Percentiles rank a stretch among this genome's conserved stretches.
Evolutionary conservation across 306 rosid species (phyloP).

Genomic region (Potentilla sterilis): DNA sequence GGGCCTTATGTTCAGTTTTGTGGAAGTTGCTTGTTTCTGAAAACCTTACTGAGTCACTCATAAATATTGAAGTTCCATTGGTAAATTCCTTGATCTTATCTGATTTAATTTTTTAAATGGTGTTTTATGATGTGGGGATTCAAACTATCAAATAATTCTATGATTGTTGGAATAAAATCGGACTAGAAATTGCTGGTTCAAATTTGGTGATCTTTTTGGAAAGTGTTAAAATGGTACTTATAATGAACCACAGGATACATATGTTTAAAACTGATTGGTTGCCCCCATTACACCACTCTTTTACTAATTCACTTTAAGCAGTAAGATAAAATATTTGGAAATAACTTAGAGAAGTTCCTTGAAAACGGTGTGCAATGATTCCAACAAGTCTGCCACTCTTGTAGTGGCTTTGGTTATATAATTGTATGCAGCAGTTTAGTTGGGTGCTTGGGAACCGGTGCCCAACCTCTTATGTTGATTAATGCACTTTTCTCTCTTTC

Average conservation of each 20-base stretch:
- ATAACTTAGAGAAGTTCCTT: neutral
- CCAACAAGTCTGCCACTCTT: neutral
- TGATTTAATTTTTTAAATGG: neutral
- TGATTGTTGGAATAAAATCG: neutral
- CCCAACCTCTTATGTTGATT: neutral
- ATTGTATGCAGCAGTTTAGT: conserved; percentile 2
- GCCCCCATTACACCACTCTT: neutral
- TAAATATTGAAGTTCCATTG: conserved; percentile 71
- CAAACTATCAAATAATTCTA: neutral
- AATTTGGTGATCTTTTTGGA: neutral
- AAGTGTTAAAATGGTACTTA: neutral
- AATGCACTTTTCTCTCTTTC: neutral
- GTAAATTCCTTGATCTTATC: conserved; percentile 38
- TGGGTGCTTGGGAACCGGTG: conserved; percentile 3
- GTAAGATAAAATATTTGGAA: neutral
- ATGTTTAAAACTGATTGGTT: neutral
- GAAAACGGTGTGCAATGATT: neutral
- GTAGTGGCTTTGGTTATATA: neutral
- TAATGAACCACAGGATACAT: neutral
- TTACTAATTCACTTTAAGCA: neutral
- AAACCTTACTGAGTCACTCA: conserved; percentile 70
- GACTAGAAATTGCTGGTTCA: neutral
- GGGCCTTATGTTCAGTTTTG: conserved; percentile 77
- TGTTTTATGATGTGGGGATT: conserved; percentile 5
- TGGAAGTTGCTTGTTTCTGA: conserved; percentile 91